phyloP scores from a whole-genome alignment of 202 grass and related monocot species.

The Saccharum hybrid region DNA sequence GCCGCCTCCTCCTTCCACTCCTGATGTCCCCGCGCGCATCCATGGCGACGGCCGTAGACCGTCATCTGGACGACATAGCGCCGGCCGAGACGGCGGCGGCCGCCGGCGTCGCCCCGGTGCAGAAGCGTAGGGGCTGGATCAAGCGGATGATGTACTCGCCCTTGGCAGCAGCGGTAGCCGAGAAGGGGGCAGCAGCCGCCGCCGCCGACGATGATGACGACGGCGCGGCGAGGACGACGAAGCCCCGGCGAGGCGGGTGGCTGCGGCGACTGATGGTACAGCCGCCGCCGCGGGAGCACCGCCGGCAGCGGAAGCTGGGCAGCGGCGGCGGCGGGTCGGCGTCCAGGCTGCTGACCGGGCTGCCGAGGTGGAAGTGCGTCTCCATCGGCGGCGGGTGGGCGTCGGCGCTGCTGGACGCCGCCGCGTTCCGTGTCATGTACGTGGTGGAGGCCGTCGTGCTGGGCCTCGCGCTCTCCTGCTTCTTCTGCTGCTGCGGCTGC shows the following conservation, averaged over 20 bases:
- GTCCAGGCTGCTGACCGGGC: conserved; percentile 40
- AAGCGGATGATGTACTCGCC: conserved; percentile 21
- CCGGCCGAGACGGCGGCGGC: neutral
- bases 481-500: conserved; percentile 94
- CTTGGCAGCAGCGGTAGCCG: neutral
- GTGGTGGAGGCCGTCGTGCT: conserved; percentile 78
- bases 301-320: conserved; percentile 32
- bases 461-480: conserved; percentile 76
- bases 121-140: conserved; percentile 25
- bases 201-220: neutral
- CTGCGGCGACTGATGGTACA: conserved; percentile 14
- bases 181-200: neutral
- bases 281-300: conserved; percentile 2
- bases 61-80: neutral
- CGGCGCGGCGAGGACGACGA: neutral
- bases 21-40: neutral
- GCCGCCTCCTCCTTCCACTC: neutral
- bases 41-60: conserved; percentile 8
- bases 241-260: conserved; percentile 19
- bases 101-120: neutral
- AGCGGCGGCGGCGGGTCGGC: neutral
- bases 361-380: conserved; percentile 43
- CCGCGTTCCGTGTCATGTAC: conserved; percentile 75
- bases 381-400: conserved; percentile 42
- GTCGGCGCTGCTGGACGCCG: conserved; percentile 47